These are phyloP conservation scores for Aegilops umbellulata DNA, from an alignment of 176 grass and related monocot genomes.

Conservation along the genomic window DNA sequence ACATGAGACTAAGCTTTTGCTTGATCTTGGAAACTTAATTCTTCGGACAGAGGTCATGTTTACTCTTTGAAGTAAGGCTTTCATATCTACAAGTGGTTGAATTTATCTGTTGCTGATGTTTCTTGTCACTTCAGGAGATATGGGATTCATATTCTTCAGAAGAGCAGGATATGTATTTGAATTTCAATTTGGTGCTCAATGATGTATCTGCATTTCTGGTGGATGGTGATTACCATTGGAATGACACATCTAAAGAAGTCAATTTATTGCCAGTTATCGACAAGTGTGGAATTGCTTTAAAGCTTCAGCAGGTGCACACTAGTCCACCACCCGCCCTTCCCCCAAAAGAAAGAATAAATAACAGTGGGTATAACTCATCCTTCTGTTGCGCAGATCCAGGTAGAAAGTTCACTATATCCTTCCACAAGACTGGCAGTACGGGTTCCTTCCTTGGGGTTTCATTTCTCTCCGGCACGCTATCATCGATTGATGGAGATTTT, in stretches of 20 bases:
- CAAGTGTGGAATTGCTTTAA: slow-evolving; percentile 86
- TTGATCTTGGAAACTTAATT: slow-evolving; percentile 93
- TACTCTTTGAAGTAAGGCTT: slow-evolving; percentile 26
- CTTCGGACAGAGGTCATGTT: slow-evolving; percentile 69
- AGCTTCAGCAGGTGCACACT: slow-evolving; percentile 85
- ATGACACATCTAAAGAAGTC: slow-evolving; percentile 42
- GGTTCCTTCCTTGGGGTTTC: slow-evolving; percentile 90
- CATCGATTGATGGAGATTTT: slow-evolving; percentile 90
- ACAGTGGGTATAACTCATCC: slow-evolving; percentile 18
- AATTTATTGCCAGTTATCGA: slow-evolving; percentile 87
- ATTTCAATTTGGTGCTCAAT: slow-evolving; percentile 93
- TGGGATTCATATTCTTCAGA: slow-evolving; percentile 73
- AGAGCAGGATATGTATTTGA: slow-evolving; percentile 80
- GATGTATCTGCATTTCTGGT: slow-evolving; percentile 98
- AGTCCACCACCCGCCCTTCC: background rate
- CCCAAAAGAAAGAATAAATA: background rate
- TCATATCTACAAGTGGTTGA: slow-evolving; percentile 13
- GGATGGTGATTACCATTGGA: slow-evolving; percentile 92
- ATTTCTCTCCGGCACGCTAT: slow-evolving; percentile 96
- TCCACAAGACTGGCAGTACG: slow-evolving; percentile 86
- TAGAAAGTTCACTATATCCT: slow-evolving; percentile 81
- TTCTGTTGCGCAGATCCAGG: slow-evolving; percentile 65
- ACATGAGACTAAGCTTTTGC: slow-evolving; percentile 88
- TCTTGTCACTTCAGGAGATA: slow-evolving; percentile 70
- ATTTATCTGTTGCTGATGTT: slow-evolving; percentile 19